A percentile compares a stretch with the other conserved stretches of the same genome.
These are phyloP conservation scores for Ophiocordyceps polyrhachis-furcata DNA, from an alignment of 2,329 filamentous ascomycete genomes.

Conservation along the genomic window DNA sequence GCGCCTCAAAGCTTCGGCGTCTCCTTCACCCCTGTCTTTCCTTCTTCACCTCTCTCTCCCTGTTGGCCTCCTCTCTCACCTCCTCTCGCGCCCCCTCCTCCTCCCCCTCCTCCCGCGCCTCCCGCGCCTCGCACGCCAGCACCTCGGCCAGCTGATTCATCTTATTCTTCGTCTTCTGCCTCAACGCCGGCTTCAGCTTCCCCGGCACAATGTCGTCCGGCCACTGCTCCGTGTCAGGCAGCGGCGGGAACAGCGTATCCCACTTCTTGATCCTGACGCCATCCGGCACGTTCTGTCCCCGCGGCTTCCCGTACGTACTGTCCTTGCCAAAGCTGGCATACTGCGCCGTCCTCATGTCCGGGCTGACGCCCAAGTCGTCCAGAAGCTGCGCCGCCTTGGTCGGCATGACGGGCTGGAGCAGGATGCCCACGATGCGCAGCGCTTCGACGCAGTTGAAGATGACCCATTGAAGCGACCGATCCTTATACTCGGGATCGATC, in stretches of 20 bases:
- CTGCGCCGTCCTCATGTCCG: constrained; percentile 40
- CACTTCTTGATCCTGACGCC: constrained; percentile 15
- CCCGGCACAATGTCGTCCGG: constrained; percentile 7
- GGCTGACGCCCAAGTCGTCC: constrained; percentile 55
- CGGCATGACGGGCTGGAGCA: constrained; percentile 86
- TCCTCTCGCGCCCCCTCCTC: constrained; percentile 4
- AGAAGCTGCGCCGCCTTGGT: constrained; percentile 53
- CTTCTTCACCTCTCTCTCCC: no score
- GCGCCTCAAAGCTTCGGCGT: no score
- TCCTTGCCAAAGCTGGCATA: constrained; percentile 48
- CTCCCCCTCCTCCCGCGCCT: constrained; percentile 8
- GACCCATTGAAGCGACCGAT: constrained; percentile 26
- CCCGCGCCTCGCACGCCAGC: constrained; percentile 12
- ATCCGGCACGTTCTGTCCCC: constrained; percentile 7
- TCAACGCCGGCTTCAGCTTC: constrained; percentile 4
- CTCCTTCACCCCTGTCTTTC: not conserved
- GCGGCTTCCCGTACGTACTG: constrained; percentile 41
- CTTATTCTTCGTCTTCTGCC: constrained; percentile 8
- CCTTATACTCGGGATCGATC: no score
- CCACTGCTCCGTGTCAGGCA: constrained; percentile 8
- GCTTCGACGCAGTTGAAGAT: constrained; percentile 60
- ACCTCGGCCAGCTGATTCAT: constrained; percentile 10
- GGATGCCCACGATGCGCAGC: constrained; percentile 60
- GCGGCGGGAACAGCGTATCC: constrained; percentile 32
- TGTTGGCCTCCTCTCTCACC: no score